Conservation (phyloP, 2,329 filamentous ascomycete genomes). For the Xenosphaeropsis pyriputrescens region DNA sequence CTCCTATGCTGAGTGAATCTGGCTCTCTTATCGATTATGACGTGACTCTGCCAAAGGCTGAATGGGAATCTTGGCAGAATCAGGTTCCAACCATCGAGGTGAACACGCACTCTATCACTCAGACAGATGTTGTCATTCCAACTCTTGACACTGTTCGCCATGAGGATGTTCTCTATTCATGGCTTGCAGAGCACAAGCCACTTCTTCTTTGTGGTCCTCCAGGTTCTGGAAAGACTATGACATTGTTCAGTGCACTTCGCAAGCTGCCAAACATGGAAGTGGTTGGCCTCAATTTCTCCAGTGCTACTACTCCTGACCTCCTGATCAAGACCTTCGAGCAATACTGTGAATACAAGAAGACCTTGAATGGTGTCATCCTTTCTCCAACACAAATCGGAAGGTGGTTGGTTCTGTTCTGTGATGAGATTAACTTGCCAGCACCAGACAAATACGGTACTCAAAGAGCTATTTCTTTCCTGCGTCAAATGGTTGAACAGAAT, state of each 20-base stretch:
- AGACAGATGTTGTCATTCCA: conserved; percentile 96
- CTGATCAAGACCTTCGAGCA: conserved; percentile 99
- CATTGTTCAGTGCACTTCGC: conserved; percentile 88
- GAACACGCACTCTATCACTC: conserved; percentile 94
- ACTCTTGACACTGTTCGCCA: conserved; percentile 95
- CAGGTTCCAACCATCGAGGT: conserved; percentile 91
- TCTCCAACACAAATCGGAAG: conserved; percentile 92
- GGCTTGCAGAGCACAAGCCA: conserved; percentile 97
- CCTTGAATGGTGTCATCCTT: conserved; percentile 85
- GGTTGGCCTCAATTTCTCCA: conserved; percentile 98
- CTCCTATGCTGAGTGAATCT: conserved; percentile 62
- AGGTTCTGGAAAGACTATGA: conserved; percentile 99
- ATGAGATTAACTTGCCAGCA: conserved; percentile 97
- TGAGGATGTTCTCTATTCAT: conserved; percentile 98
- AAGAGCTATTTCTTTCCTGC: conserved; percentile 89
- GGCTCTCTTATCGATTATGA: conserved; percentile 94
- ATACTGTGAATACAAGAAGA: conserved; percentile 99
- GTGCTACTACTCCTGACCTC: conserved; percentile 91
- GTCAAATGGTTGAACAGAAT: conserved; percentile 96
- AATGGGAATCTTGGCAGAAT: conserved; percentile 89
- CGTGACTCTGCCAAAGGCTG: conserved; percentile 69
- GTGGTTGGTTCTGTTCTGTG: conserved; percentile 97
- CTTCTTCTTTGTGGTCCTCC: conserved; percentile 91
- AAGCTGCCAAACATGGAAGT: conserved; percentile 99
- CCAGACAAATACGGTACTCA: conserved; percentile 97